Percentiles rank a stretch among this genome's conserved stretches.
Conservation (phyloP, 2,329 filamentous ascomycete species). For the Parastagonospora avenae region DNA sequence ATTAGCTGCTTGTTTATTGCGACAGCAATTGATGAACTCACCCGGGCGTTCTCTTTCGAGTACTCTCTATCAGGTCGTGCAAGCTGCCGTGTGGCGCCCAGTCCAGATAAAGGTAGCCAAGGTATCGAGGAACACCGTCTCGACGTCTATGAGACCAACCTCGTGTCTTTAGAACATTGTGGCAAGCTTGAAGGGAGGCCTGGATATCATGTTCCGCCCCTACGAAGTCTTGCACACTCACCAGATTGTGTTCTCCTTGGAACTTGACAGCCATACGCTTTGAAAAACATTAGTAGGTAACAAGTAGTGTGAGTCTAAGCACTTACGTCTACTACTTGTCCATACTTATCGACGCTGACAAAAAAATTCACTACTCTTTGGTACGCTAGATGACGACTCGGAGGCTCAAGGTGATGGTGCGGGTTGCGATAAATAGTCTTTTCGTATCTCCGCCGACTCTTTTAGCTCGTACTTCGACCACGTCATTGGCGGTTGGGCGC, state of each 20-base stretch:
- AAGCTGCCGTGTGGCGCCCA: not conserved
- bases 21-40: not conserved
- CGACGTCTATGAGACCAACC: not conserved
- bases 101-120: constrained; percentile 1
- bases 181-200: not conserved
- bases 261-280: constrained; percentile 1
- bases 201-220: not conserved
- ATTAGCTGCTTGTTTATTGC: not conserved
- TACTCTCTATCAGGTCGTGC: not conserved
- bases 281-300: not conserved
- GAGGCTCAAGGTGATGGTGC: not conserved
- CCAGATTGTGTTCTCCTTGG: not conserved
- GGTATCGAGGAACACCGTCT: not conserved
- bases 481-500: not conserved
- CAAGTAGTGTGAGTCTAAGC: not conserved
- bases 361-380: not conserved
- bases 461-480: not conserved
- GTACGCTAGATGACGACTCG: not conserved
- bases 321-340: not conserved
- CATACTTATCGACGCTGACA: not conserved
- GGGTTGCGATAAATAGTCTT: not conserved
- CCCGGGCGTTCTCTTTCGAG: not conserved
- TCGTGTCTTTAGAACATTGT: not conserved
- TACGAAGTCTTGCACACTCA: not conserved
- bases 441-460: not conserved